Base-by-base conservation (phyloP, 2,329 filamentous ascomycete genomes). In the Balansia obtecta region DNA sequence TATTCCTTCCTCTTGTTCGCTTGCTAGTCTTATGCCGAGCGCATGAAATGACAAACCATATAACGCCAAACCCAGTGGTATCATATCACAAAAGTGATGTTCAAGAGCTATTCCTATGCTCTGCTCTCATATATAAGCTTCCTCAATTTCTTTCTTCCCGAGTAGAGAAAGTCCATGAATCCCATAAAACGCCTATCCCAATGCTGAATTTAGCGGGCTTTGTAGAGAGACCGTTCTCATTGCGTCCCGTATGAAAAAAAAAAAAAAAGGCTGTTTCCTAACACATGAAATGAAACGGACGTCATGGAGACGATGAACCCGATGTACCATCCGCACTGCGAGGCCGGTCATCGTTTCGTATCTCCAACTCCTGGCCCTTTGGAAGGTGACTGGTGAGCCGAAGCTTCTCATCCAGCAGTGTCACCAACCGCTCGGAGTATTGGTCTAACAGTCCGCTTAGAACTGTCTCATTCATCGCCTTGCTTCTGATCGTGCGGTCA, bases 341-440 rank as follows among this genome's bases (percentile, higher is more conserved):
- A 40, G 60, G 63, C 45, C 60, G 56, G 46, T 62, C 63, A 38
- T 63, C 62, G 30, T 58, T 58, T 37, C 30, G 55, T 54, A 48
- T 63, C 4, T 63, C 62, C 15, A 56, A 57, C 20, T 63, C 64
- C 49, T 58, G 56, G 52, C 65, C 60, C 50, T 58, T 61, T 9
- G 46, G 38, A 37, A 62, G 58, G 34, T 67, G 61, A 58, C 63
- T 68, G 10, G 61, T 72, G 34, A 81, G 65, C 45, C 74, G 69
- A 47, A 88, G 72, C 63, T 85, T 86, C 63, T 88, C 82, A 55
- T 89, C 85, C 43, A 90, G 72, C 65, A 88, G 73, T 44, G 73
- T 79, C 6, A 88, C 79, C 45, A 90, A 69, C 53, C 81, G 75
- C 59, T 88, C 83, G 2, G 83, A 86, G 59, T 88, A 88, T 65